Base-by-base conservation (phyloP, 768 basidiomycete genomes). In the Megacollybia marginata region DNA sequence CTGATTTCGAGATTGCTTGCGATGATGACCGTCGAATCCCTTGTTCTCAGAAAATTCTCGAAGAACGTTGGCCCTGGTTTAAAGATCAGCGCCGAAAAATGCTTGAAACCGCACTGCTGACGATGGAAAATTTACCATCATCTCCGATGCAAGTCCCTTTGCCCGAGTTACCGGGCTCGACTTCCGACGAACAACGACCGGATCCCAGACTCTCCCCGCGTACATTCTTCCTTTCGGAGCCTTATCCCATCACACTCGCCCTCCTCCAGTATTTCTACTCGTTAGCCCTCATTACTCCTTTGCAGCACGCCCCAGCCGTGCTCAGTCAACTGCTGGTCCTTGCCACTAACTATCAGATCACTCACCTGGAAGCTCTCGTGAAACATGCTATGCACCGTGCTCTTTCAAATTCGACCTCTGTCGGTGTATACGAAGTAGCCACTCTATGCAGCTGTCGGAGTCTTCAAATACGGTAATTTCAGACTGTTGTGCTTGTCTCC, bases 31-130 rank as follows among this genome's bases (percentile, higher is more conserved):
- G 89, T 48, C 79, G 78, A 56, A 79, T 99, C 53, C 69, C 75
- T 46, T 93, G 91, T 62, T 93, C 92, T 19, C 76, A 91, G 44
- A 83, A 78, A 62, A 62, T 92, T n/a, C 71, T 99, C 28, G 86
- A 90, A 60, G 85, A 92, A 33, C 78, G 94, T 33, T 99, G 95
- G 95, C 82, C 88, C 1, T 99, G 95, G 95, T 93, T 99, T 74
- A 78, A 79, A 55, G 79, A 82, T 47, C 83, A 90, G 59, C 70
- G 85, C 16, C 62, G 69, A 47, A 69, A 69, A 46, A 82, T 88
- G 58, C 56, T 84, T 33, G 72, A 78, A 47, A 74, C 70, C 9
- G 87, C 88, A 1, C 67, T 68, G 42, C 69, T 68, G 23, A 73
- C 79, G 6, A 68, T 86, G 40, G 80, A 84, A 42, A 65, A 69